Conservation (phyloP, 306 rosid species). For the Citrullus amarus region DNA sequence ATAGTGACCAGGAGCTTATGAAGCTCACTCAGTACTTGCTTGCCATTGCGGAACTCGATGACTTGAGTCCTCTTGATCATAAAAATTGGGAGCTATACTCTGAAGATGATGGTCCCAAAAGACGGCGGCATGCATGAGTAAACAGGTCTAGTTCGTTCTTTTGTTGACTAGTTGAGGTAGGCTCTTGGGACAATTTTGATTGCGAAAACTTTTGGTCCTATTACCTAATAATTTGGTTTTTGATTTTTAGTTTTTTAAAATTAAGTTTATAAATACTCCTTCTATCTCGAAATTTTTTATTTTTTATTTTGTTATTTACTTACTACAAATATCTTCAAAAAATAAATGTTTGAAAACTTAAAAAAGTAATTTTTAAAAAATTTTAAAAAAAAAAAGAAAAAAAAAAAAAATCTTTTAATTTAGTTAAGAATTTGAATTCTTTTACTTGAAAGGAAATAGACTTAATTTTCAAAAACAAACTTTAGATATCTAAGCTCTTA, state of each 20-base stretch:
- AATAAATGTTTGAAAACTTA: too few relatives aligned
- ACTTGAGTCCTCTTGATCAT: conserved; percentile 70
- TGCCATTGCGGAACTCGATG: conserved; percentile 85
- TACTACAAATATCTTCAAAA: too few relatives aligned
- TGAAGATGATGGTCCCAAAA: conserved; percentile 61
- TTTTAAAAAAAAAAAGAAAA: too few relatives aligned
- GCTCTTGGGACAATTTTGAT: not conserved
- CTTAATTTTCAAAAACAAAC: not conserved
- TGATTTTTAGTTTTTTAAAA: too few relatives aligned
- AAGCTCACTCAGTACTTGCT: conserved; percentile 80
- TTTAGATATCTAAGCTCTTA: not conserved
- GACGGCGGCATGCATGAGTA: conserved; percentile 60
- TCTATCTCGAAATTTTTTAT: too few relatives aligned
- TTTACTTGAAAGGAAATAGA: too few relatives aligned
- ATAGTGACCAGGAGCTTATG: conserved; percentile 72
- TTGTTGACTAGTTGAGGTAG: not conserved
- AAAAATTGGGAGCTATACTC: conserved; percentile 43
- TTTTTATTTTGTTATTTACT: too few relatives aligned
- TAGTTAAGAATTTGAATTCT: too few relatives aligned
- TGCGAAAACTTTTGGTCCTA: not conserved
- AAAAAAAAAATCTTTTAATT: too few relatives aligned
- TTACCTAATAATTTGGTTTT: too few relatives aligned
- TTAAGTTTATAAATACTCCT: too few relatives aligned
- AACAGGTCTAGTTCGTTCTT: not conserved
- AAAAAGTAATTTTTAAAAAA: too few relatives aligned